Evolutionary conservation across 192 early-diverging fungal species (phyloP), one percentile per base, ranked within the genome.

Genomic region (Umbelopsis vinacea): DNA sequence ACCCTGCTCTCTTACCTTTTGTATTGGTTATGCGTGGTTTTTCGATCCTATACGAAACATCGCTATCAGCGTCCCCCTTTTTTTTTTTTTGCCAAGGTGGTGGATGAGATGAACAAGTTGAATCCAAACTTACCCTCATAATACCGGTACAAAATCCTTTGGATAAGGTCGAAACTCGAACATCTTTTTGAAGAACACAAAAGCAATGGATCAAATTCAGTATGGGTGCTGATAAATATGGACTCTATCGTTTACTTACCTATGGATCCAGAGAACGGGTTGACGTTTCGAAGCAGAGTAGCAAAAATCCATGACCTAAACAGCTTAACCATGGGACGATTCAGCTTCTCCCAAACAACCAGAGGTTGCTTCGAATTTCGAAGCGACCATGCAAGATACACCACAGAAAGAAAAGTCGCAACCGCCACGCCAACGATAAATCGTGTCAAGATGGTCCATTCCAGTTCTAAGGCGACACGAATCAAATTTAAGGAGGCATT

Each of bases 111-210:
- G n/a, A n/a, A n/a, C n/a, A n/a, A 2, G 38, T 10, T 15, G 9
- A 17, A 17, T 67, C 29, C 11, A 22, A 46, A 53, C 52, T 33
- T 77, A 87, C 86, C 78, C 80, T 82, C 83, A 88, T 81, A 46
- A 88, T 75, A 60, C 81, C 86, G 1, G 83, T 81, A 70, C 83
- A 81, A 50, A 79, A 77, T n/a, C 86, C 86, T 70, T 84, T 83
- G 29, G 83, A 79, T 17, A 88, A 68, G 11, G 83, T 85, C 12
- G 85, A 81, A 29, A 88, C 76, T 7, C 87, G 83, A 47, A 86
- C 73, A 76, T 88, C 85, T 83, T 33, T 60, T 38, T 23, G 4
- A 52, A 17, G 24, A 15, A 43, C n/a, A 73, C 2, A 71, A 52
- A 57, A 52, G 70, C 33, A 33, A 43, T 43, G 1, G 40, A 43